phyloP scores from a whole-genome alignment of 2,329 filamentous ascomycete genomes.

The Rugonectria rugulosa region DNA sequence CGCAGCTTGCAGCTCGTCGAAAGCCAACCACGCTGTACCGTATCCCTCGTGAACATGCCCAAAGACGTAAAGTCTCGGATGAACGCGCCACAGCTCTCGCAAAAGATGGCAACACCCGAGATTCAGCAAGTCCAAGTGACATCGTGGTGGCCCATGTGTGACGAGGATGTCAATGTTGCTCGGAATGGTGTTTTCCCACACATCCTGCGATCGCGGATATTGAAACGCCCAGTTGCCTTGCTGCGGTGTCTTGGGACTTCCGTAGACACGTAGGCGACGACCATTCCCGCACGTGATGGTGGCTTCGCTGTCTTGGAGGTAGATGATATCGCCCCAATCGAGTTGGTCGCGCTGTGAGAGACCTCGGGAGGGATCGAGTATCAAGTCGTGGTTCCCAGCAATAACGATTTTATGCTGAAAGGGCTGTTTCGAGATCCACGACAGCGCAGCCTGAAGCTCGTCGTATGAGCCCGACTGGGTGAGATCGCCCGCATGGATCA shows the following conservation, averaged over 20 bases:
- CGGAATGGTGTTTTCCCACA: constrained; percentile 38
- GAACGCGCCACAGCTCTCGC: constrained; percentile 58
- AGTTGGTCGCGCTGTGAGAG: constrained; percentile 7
- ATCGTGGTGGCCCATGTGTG: constrained; percentile 48
- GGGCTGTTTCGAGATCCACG: constrained; percentile 51
- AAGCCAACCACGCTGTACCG: constrained; percentile 42
- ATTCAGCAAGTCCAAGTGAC: constrained; percentile 45
- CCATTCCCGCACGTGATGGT: constrained; percentile 36
- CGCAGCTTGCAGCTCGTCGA: constrained; percentile 39
- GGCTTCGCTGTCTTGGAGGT: constrained; percentile 32
- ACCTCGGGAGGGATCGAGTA: constrained; percentile 34
- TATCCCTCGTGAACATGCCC: constrained; percentile 71
- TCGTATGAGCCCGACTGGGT: constrained; percentile 51
- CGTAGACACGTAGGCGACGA: constrained; percentile 38
- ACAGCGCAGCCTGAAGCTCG: constrained; percentile 48
- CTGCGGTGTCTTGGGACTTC: constrained; percentile 43
- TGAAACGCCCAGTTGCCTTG: constrained; percentile 53
- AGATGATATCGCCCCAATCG: constrained; percentile 36
- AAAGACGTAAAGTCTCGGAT: constrained; percentile 68
- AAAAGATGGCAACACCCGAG: constrained; percentile 45
- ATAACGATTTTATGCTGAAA: constrained; percentile 54
- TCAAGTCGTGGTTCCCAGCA: constrained; percentile 55
- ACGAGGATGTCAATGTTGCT: constrained; percentile 46
- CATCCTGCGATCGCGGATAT: constrained; percentile 42
- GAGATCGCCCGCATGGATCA: constrained; percentile 59